Percentiles rank a stretch among this genome's conserved stretches.
phyloP scores from a whole-genome alignment of 2,329 filamentous ascomycete genomes.

The Fusarium haematococcum region DNA sequence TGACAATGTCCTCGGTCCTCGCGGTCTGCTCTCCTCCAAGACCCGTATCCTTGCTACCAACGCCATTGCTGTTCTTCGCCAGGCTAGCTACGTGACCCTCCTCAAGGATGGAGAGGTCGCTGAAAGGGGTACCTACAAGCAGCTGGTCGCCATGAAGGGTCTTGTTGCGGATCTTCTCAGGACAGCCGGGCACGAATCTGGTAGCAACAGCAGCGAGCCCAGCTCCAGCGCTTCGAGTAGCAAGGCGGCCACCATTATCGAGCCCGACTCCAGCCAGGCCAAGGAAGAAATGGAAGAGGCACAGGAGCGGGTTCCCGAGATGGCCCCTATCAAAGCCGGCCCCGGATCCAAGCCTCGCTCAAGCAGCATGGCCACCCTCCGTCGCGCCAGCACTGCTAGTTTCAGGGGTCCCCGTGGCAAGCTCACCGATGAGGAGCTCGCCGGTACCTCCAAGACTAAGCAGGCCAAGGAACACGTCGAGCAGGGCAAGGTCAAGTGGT shows the following conservation, averaged over 20 bases:
- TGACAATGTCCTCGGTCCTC: conserved; percentile 89
- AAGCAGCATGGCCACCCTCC: conserved; percentile 82
- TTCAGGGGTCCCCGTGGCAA: conserved; percentile 90
- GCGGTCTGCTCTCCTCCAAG: conserved; percentile 85
- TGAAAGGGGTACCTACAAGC: conserved; percentile 90
- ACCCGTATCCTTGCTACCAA: conserved; percentile 96
- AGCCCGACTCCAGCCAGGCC: conserved; percentile 63
- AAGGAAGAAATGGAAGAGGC: conserved; percentile 80
- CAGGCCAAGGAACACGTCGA: conserved; percentile 90
- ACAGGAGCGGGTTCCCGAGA: conserved; percentile 79
- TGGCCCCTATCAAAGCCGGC: conserved; percentile 77
- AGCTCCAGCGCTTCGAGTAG: conserved; percentile 61
- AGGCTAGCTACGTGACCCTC: conserved; percentile 89
- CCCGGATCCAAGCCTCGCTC: conserved; percentile 66
- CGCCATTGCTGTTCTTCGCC: conserved; percentile 88
- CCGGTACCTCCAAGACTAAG: conserved; percentile 77
- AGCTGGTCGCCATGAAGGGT: conserved; percentile 94
- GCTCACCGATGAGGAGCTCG: conserved; percentile 84
- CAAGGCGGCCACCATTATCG: conserved; percentile 69
- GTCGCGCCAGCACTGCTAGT: conserved; percentile 90
- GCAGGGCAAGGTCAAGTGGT: conserved; percentile 98
- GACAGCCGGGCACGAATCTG: conserved; percentile 73
- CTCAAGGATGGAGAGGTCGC: conserved; percentile 85
- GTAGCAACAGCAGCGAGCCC: conserved; percentile 51
- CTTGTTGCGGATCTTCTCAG: conserved; percentile 87